Evolutionary conservation across 2,329 filamentous ascomycete species (phyloP).

Genomic region (Penicillium digitatum): DNA sequence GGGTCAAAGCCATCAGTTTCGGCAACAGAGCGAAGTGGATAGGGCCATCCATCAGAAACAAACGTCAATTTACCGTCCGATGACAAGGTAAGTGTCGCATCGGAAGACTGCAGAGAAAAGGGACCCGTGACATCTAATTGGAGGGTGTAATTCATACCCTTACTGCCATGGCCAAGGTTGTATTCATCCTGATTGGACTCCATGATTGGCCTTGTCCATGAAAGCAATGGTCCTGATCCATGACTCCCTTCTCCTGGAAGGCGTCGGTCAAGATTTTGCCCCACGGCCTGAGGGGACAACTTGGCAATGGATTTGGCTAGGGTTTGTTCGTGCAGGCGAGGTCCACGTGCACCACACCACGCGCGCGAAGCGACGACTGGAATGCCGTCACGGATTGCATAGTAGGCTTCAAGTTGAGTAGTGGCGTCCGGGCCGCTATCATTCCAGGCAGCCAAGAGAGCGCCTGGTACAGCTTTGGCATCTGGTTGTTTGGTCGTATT

Average conservation of each 20-base stretch:
- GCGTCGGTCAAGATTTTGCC: slow-evolving; percentile 47
- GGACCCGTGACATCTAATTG: slow-evolving; percentile 46
- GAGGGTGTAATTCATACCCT: slow-evolving; percentile 57
- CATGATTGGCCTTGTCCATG: slow-evolving; percentile 33
- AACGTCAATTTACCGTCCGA: slow-evolving; percentile 41
- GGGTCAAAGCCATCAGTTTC: slow-evolving; percentile 46
- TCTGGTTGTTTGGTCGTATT: slow-evolving; percentile 49
- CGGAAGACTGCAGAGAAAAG: slow-evolving; percentile 45
- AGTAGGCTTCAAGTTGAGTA: slow-evolving; percentile 52
- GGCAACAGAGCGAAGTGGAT: slow-evolving; percentile 49
- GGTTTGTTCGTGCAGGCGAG: slow-evolving; percentile 37
- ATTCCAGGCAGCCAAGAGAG: slow-evolving; percentile 53
- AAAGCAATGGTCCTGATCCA: slow-evolving; percentile 28
- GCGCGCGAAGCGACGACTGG: slow-evolving; percentile 52
- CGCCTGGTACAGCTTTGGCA: slow-evolving; percentile 44
- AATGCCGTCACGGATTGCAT: slow-evolving; percentile 49
- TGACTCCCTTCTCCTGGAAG: not conserved
- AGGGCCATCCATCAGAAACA: slow-evolving; percentile 43
- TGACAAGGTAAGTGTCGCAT: slow-evolving; percentile 42
- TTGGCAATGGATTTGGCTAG: slow-evolving; percentile 41
- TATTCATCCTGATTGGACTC: slow-evolving; percentile 27
- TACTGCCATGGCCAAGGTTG: slow-evolving; percentile 45
- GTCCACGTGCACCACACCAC: slow-evolving; percentile 50
- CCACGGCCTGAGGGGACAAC: slow-evolving; percentile 44
- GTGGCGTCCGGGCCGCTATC: slow-evolving; percentile 53